These are phyloP conservation scores for Botrytis tulipae DNA, from an alignment of 2,329 filamentous ascomycete genomes.

Conservation along the genomic window DNA sequence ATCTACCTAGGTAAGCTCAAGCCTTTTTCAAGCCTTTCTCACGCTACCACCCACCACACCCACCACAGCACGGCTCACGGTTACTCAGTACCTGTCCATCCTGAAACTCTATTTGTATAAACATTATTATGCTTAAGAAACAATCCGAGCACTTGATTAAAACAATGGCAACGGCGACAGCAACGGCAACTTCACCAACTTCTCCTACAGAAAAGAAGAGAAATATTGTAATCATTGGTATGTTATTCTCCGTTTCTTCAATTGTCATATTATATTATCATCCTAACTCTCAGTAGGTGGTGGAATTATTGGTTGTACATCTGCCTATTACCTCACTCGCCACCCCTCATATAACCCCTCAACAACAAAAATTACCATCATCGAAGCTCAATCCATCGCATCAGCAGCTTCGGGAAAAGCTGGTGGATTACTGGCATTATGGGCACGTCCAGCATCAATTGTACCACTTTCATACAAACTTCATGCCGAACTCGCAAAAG, in stretches of 20 bases:
- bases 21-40: not conserved
- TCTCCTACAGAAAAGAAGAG: slow-evolving; percentile 17
- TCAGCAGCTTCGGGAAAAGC: slow-evolving; percentile 94
- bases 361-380: slow-evolving; percentile 75
- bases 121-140: not conserved
- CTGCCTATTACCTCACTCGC: slow-evolving; percentile 86
- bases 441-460: slow-evolving; percentile 84
- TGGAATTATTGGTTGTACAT: slow-evolving; percentile 88
- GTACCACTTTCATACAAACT: slow-evolving; percentile 83
- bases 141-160: not conserved
- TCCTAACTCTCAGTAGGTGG: slow-evolving; percentile 49
- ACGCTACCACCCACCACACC: not conserved
- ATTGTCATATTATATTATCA: too few species aligned
- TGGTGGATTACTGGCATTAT: slow-evolving; percentile 82
- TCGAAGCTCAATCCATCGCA: slow-evolving; percentile 83
- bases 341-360: slow-evolving; percentile 76
- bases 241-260: slow-evolving; percentile 35
- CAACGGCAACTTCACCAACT: not conserved
- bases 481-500: slow-evolving; percentile 78
- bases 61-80: not conserved
- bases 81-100: not conserved
- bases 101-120: not conserved
- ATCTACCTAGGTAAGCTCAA: not conserved
- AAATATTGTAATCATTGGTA: slow-evolving; percentile 40
- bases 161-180: slow-evolving; percentile 5